These are phyloP conservation scores for Clavispora asparagi DNA, from an alignment of 805 yeast species.

Conservation along the genomic window DNA sequence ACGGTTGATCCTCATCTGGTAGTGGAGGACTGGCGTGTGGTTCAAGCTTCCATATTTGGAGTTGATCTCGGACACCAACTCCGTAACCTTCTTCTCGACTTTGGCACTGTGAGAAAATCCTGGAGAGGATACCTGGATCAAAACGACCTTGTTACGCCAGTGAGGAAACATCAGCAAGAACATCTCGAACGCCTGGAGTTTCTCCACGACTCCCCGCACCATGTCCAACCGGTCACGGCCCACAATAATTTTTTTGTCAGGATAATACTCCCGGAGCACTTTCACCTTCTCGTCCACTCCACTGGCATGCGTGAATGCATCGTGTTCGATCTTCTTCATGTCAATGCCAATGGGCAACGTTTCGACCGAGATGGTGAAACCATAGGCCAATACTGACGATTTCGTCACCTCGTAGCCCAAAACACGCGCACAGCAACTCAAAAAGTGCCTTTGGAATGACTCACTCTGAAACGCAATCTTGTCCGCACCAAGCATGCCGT, in stretches of 20 bases:
- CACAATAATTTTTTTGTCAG: constrained; percentile 70
- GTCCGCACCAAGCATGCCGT: constrained; percentile 89
- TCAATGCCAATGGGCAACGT: constrained; percentile 90
- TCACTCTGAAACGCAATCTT: constrained; percentile 81
- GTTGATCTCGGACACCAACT: constrained; percentile 76
- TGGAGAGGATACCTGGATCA: constrained; percentile 90
- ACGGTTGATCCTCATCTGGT: constrained; percentile 80
- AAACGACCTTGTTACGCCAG: constrained; percentile 80
- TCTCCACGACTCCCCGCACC: constrained; percentile 91
- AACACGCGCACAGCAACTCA: constrained; percentile 83
- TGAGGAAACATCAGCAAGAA: constrained; percentile 89
- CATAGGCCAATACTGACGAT: constrained; percentile 62
- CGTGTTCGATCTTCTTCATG: constrained; percentile 58
- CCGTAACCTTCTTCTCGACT: constrained; percentile 77
- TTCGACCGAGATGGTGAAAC: constrained; percentile 67
- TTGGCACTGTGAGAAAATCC: constrained; percentile 55
- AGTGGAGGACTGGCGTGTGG: constrained; percentile 85
- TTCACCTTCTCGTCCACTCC: constrained; percentile 57
- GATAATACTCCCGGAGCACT: constrained; percentile 59
- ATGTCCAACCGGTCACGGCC: constrained; percentile 92
- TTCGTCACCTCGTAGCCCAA: constrained; percentile 73
- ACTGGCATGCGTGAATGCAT: constrained; percentile 40
- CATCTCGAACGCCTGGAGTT: constrained; percentile 83
- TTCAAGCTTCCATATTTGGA: constrained; percentile 79
- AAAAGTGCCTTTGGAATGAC: constrained; percentile 84